phyloP scores from a whole-genome alignment of 1,284 basidiomycete species.

The Boletus semigastroideus region DNA sequence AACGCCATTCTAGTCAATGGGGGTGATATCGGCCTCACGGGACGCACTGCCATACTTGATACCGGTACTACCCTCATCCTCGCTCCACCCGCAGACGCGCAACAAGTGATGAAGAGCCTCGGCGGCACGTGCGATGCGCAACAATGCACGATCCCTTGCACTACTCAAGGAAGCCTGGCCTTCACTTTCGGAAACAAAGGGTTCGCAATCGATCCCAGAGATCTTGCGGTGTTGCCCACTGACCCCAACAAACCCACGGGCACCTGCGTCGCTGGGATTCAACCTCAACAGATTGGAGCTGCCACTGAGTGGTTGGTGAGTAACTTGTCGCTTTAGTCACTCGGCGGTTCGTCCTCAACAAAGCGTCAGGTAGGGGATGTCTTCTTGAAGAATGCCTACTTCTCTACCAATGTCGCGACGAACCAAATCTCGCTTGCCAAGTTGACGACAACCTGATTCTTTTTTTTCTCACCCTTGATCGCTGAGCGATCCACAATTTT shows the following conservation, averaged over 20 bases:
- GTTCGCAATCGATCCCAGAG: conserved; percentile 68
- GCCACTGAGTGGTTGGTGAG: conserved; percentile 72
- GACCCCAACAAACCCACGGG: conserved; percentile 61
- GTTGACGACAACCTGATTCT: conserved; percentile 30
- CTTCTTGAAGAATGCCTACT: conserved; percentile 80
- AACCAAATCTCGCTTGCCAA: conserved; percentile 73
- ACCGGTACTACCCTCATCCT: conserved; percentile 75
- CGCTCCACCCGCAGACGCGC: conserved; percentile 58
- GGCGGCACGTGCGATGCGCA: conserved; percentile 62
- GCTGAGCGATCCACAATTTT: conserved; percentile 2
- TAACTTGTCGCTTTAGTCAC: conserved; percentile 6
- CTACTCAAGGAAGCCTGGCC: conserved; percentile 60
- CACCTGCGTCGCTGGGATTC: conserved; percentile 75
- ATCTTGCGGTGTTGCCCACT: conserved; percentile 71
- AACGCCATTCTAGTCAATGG: conserved; percentile 60
- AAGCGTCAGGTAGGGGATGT: conserved; percentile 56
- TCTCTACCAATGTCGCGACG: conserved; percentile 67
- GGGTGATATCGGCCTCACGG: conserved; percentile 48
- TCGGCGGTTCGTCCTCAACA: conserved; percentile 5
- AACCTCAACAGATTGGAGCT: conserved; percentile 60
- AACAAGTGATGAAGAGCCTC: conserved; percentile 55
- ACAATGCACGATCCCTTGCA: conserved; percentile 81
- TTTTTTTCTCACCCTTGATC: neutral
- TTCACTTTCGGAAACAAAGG: conserved; percentile 63
- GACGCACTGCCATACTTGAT: conserved; percentile 75